These are phyloP conservation scores for Ampelocalamus luodianensis DNA, from an alignment of 176 grass and related monocot species.

Conservation along the genomic window DNA sequence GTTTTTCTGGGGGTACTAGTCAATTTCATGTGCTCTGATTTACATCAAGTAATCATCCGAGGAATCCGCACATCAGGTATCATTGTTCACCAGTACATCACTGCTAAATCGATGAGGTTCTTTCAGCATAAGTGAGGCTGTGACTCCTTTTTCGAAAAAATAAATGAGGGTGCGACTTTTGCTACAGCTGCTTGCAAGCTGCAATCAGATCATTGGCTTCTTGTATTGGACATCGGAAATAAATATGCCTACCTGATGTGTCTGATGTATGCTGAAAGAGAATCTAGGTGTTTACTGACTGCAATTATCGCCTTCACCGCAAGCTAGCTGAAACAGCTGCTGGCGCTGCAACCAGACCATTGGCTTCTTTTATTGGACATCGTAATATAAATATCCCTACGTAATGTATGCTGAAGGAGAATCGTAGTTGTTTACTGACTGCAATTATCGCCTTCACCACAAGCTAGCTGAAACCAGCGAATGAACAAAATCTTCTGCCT, in stretches of 20 bases:
- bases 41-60: not conserved
- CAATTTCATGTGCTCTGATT: not conserved
- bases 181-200: not conserved
- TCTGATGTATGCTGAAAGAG: not conserved
- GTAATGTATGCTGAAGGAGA: not conserved
- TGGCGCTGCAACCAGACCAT: not conserved
- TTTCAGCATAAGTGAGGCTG: not conserved
- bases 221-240: not conserved
- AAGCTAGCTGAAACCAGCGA: not conserved
- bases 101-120: not conserved
- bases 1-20: not conserved
- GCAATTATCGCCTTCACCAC: not conserved
- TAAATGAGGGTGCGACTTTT: not conserved
- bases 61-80: not conserved
- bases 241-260: not conserved
- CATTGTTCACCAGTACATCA: not conserved
- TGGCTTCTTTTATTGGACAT: not conserved
- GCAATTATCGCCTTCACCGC: not conserved
- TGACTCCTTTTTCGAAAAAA: not conserved
- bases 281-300: not conserved
- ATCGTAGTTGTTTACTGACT: not conserved
- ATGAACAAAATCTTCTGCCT: not conserved
- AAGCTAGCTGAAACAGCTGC: not conserved
- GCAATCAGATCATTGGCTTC: not conserved
- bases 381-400: not conserved